Evolutionary conservation across 371 early-diverging fungal genomes (phyloP), one percentile per base, ranked within the genome.

Genomic region (Lichtheimia corymbifera): DNA sequence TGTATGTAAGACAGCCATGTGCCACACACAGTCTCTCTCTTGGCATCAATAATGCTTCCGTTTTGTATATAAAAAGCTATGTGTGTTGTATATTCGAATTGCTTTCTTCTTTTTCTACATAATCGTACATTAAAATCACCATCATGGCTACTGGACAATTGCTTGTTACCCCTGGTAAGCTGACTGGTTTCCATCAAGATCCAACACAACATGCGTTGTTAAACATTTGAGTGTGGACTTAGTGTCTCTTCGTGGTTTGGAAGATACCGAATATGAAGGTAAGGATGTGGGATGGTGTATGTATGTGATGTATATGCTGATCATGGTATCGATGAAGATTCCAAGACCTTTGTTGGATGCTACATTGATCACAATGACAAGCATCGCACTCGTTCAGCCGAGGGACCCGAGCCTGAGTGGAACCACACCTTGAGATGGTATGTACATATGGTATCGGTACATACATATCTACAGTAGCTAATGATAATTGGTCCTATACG

Each of bases 361-460:
- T 79, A 66, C 40, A 62, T 79, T 55, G 66, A 62, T 30, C 67
- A 68, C 20, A 53, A 60, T 41, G 69, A 79, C 22, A 76, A 79
- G 67, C 74, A 79, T n/a, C 68, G 76, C 27, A 79, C 79, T 4
- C 66, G 60, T 15, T 64, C 71, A 40, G 70, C 62, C 18, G 47
- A 53, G 17, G 79, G 76, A 4, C 66, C 74, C 50, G 72, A 76
- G 28, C 76, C 76, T 18, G 67, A 71, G 14, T 79, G 66, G 56
- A 65, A 72, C 30, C 69, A 79, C 13, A 68, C 66, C 5, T 56
- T 79, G 15, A 42, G 49, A 6, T 65, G 62, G 79, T 76, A 73
- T 55, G 4, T 43, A 55, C 12, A 0, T 13, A 5, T 52, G 27
- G 1, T 20, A 3, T 18, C 17, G 47, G 35, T 43, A 6, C 13